A percentile compares a stretch with the other conserved stretches of the same genome.
Evolutionary conservation across 2,329 filamentous ascomycete genomes (phyloP).

Genomic region (Cladosporium sp.): DNA sequence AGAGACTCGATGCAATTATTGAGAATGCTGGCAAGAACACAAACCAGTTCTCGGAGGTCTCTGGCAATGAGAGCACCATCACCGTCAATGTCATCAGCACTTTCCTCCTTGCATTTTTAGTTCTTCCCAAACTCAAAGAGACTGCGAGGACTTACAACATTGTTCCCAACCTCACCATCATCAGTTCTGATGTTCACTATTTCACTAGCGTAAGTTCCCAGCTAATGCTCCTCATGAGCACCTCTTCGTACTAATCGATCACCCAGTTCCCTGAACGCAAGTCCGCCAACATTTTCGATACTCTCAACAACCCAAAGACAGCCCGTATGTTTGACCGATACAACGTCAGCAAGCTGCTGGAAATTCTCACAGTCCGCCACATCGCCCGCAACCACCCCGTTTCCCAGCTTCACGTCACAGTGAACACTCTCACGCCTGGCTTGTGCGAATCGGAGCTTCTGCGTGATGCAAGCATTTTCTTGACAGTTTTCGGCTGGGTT

Average conservation of each 20-base stretch:
- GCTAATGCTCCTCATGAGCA: too few relatives aligned
- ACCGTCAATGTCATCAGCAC: constrained; percentile 53
- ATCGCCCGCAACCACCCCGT: constrained; percentile 23
- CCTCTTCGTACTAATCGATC: neutral
- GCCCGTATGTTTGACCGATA: constrained; percentile 41
- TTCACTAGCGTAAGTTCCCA: constrained; percentile 28
- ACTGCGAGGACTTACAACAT: constrained; percentile 32
- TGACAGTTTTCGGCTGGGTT: constrained; percentile 11
- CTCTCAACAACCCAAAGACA: constrained; percentile 33
- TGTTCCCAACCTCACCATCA: constrained; percentile 35
- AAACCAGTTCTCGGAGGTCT: constrained; percentile 20
- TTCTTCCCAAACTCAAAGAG: constrained; percentile 49
- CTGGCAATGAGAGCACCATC: constrained; percentile 46
- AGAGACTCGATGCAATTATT: constrained; percentile 33
- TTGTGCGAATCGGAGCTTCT: constrained; percentile 46
- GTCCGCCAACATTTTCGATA: constrained; percentile 31
- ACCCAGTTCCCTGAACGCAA: constrained; percentile 35
- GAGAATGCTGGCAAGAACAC: constrained; percentile 35
- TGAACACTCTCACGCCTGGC: constrained; percentile 52
- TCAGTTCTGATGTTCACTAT: constrained; percentile 42
- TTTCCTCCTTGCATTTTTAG: constrained; percentile 45
- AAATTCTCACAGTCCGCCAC: constrained; percentile 41
- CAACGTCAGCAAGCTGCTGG: constrained; percentile 44
- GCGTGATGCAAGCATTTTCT: constrained; percentile 30
- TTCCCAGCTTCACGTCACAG: constrained; percentile 35